Conservation (phyloP, 2,329 filamentous ascomycete species). For the Ilyonectria mors-panacis region DNA sequence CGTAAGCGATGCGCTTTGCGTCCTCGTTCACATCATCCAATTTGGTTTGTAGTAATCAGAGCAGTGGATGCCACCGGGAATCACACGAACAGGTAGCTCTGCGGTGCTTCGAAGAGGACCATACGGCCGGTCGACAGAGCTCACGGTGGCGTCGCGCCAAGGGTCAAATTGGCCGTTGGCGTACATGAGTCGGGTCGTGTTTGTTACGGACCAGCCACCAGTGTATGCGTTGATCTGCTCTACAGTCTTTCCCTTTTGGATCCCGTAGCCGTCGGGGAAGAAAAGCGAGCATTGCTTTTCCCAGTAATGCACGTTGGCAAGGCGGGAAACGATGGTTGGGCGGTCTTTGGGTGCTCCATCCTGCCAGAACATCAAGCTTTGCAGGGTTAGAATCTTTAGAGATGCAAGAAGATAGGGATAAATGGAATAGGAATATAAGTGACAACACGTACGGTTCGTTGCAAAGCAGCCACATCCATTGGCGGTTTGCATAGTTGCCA, state of each 20-base stretch:
- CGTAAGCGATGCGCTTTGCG: slow-evolving; percentile 48
- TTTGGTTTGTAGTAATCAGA: slow-evolving; percentile 61
- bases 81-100: slow-evolving; percentile 65
- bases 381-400: not conserved
- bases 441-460: slow-evolving; percentile 67
- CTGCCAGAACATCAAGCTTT: slow-evolving; percentile 42
- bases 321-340: slow-evolving; percentile 66
- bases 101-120: slow-evolving; percentile 65
- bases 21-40: slow-evolving; percentile 54
- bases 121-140: slow-evolving; percentile 66
- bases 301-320: slow-evolving; percentile 66
- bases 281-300: slow-evolving; percentile 71
- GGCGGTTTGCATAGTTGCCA: slow-evolving; percentile 62
- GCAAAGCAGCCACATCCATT: slow-evolving; percentile 75
- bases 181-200: slow-evolving; percentile 70
- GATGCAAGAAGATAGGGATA: not conserved
- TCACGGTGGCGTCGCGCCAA: slow-evolving; percentile 69
- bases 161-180: slow-evolving; percentile 73
- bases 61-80: slow-evolving; percentile 70
- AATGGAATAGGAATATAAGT: slow-evolving; percentile 1
- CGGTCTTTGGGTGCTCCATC: slow-evolving; percentile 62
- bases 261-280: slow-evolving; percentile 64
- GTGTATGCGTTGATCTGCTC: slow-evolving; percentile 67
- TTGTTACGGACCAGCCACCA: slow-evolving; percentile 67
- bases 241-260: slow-evolving; percentile 61